Base-by-base conservation (phyloP, 805 yeast species). In the Nakazawaea molendinolei region DNA sequence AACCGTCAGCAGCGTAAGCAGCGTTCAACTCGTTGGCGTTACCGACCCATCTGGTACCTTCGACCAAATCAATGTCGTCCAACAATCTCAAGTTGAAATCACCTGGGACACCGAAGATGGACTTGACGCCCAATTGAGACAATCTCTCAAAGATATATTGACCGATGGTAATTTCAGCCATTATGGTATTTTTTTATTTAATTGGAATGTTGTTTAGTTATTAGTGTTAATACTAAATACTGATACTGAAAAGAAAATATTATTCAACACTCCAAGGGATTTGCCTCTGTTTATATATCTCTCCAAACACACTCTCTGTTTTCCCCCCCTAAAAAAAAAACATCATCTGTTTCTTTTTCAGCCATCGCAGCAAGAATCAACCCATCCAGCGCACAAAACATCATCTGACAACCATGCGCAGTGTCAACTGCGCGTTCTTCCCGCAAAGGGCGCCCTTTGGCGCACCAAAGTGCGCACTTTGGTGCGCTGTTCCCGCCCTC, bases 21-120 rank as follows among this genome's bases (percentile, higher is more conserved):
- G 95, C 92, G 58, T 86, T 86, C 64, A 85, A 71, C 65, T 85
- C 95, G 62, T 86, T 85, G 56, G 92, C 84, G 59, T 85, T 84
- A 52, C 95, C 95, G 34, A 85, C 87, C 95, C 95, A 85, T 65
- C 82, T 72, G 61, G 85, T 54, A 30, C 83, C 85, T 23, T 73
- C 76, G 34, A 80, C 85, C 51, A 79, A 84, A 57, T 80, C 77
- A 51, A 82, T 68, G 54, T 81, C 76, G 54, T 82, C 89, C 44
- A 82, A 63, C 36, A 82, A 61, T 14, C 84, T 63, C 56, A 79
- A 67, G 68, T 81, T 82, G 74, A 80, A 81, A 60, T 82, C 90
- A 51, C 89, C 89, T 42, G 90, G 90, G 38, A 82, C 72, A 52
- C 90, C 90, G 52, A 81, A 82, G 53, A 82, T 67, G 50, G 89